Evolutionary conservation across 192 early-diverging fungal species (phyloP), one percentile per base, ranked within the genome.

Genomic region (Cladochytrium replicatum): DNA sequence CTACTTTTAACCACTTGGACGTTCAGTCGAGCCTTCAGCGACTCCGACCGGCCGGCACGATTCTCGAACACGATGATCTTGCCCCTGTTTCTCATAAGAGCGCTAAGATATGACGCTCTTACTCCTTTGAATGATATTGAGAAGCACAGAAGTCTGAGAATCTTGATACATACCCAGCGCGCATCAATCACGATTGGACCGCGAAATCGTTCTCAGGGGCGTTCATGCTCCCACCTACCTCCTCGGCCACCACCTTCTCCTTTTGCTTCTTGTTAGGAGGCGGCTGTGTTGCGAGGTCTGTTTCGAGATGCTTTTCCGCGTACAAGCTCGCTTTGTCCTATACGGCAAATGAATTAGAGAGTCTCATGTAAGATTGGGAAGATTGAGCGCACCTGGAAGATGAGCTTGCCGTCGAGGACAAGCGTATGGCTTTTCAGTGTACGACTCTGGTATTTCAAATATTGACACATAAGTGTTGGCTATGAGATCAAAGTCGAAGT

Each of bases 41-140:
- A 77, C 24, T 81, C 73, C 32, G 91, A 48, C 43, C 93, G 74
- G 9, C 77, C 55, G 19, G 67, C 55, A 57, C 92, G 82, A 42
- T 77, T 67, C 57, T 97, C 93, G 56, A 91, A 91, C 0, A 88
- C 89, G 68, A 79, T 86, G 28, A 97, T 76, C 34, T 64, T 69
- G 24, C 91, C 93, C 2, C 65, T 64, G 39, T 86, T 86, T 21
- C 74, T 72, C 78, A 93, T 79, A n/a, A 86, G 58, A 31, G 82
- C 80, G 1, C 84, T 82, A 43, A 97, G 65, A 52, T 93, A 86
- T 41, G 84, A 80, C 3, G 88, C 86, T 61, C 89, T 93, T 61
- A 86, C 91, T 5, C 93, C 93, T 28, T 81, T 24, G 15, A 19
- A 24, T 22, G 26, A 13, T 5, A 8, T 7, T 0, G 21, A 0